Evolutionary conservation across 495 filamentous ascomycete species (phyloP), one percentile per base, ranked within the genome.

Genomic region (Penicillium macrosclerotiorum): DNA sequence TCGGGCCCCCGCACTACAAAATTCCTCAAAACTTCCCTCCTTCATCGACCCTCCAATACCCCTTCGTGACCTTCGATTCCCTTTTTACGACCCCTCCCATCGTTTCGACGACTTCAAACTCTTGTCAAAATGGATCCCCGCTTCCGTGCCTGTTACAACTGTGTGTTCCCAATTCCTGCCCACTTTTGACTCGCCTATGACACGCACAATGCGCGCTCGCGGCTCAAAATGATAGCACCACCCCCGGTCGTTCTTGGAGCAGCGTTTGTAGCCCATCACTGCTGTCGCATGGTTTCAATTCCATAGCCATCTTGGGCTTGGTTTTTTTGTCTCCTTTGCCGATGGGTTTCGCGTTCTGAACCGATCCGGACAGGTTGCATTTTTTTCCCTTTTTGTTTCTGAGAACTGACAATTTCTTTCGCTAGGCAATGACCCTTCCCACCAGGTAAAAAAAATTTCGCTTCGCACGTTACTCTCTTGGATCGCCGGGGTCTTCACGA

Each of bases 81-180:
- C 29, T 34, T 46, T 40, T 38, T 36, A 3, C 13, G n/a, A 40
- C 45, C 38, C 22, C 23, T 46, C 30, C 35, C 53, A 40, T 42
- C 31, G 19, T 42, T 47, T 42, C 38, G 9, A 29, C 37, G 31
- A 27, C 18, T 7, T 33, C 4, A 26, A 39, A 42, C 11, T 6
- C 7, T 34, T 30, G 36, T 54, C 57, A 74, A 53, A 49, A 79
- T 79, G 76, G 75, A 77, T 46, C 72, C 62, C 51, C 72, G 72
- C 22, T 49, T 55, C 58, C 83, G 85, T 64, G 83, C 78, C 47
- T 90, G 86, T 74, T 90, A 86, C 75, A 90, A 90, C 73, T 89
- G 85, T 89, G 66, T 72, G 85, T 88, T 45, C 52, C 47, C 45
- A 47, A 36, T 49, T 45, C 34, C 31, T 32, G 27, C 30, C 35